Evolutionary conservation across 148 eudicot species (phyloP).

Genomic region (Pharnaceum exiguum): DNA sequence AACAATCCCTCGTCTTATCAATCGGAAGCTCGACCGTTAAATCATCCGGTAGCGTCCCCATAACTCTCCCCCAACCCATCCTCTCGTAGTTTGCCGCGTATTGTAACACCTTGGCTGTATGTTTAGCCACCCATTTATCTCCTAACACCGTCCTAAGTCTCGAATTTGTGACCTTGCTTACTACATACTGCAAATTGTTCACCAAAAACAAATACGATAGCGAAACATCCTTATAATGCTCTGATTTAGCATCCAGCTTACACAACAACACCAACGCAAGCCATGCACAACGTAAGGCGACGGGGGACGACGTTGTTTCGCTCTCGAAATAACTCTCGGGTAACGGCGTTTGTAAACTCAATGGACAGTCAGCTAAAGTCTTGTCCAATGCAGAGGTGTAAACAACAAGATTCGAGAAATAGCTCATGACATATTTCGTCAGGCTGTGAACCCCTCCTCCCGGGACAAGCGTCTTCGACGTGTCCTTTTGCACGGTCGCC

Average conservation of each 20-base stretch:
- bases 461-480: slow-evolving; percentile 26
- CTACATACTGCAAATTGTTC: slow-evolving; percentile 59
- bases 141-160: slow-evolving; percentile 47
- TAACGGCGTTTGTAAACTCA: slow-evolving; percentile 24
- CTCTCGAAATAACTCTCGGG: slow-evolving; percentile 46
- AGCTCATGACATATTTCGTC: slow-evolving; percentile 50
- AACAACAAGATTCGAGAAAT: slow-evolving; percentile 40
- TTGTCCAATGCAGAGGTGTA: slow-evolving; percentile 38
- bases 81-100: slow-evolving; percentile 61
- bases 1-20: slow-evolving; percentile 41
- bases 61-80: slow-evolving; percentile 59
- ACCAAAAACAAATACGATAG: slow-evolving; percentile 65
- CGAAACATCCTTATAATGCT: slow-evolving; percentile 59
- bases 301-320: slow-evolving; percentile 25
- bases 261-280: slow-evolving; percentile 52
- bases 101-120: slow-evolving; percentile 43
- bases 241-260: slow-evolving; percentile 59
- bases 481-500: slow-evolving; percentile 39
- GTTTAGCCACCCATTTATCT: slow-evolving; percentile 62
- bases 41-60: slow-evolving; percentile 31
- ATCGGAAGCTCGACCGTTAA: slow-evolving; percentile 25
- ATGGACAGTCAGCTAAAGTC: slow-evolving; percentile 37
- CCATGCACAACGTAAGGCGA: slow-evolving; percentile 54
- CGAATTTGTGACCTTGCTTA: slow-evolving; percentile 44
- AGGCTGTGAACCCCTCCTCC: slow-evolving; percentile 60